Evolutionary conservation across 495 filamentous ascomycete genomes (phyloP).

Genomic region (Neurospora sublineolata): DNA sequence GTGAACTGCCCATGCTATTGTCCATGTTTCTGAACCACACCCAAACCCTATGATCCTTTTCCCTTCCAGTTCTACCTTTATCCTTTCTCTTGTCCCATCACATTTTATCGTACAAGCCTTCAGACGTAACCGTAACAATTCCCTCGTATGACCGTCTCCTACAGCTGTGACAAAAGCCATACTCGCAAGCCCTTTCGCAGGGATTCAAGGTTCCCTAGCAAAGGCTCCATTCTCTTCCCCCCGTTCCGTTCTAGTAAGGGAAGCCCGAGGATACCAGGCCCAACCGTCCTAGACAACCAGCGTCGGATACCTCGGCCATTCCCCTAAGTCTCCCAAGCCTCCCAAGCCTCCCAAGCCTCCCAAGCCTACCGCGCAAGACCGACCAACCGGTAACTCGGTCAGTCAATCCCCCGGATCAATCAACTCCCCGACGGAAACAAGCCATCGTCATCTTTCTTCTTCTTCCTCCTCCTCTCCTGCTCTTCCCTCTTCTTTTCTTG

Average conservation of each 20-base stretch:
- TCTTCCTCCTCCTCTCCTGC: not conserved
- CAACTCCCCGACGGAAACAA: not conserved
- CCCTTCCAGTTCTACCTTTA: not conserved
- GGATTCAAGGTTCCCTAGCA: too few species aligned
- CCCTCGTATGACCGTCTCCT: not conserved
- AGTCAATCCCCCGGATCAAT: not conserved
- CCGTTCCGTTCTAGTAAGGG: not conserved
- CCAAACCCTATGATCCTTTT: not conserved
- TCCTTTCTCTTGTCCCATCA: not conserved
- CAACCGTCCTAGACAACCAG: not conserved
- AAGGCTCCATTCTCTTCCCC: not conserved
- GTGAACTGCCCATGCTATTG: not conserved
- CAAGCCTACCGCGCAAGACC: not conserved
- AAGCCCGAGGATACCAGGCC: not conserved
- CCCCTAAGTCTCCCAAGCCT: not conserved
- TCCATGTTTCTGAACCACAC: not conserved
- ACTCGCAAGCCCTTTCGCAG: too few species aligned
- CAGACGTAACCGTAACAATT: not conserved
- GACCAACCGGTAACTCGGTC: not conserved
- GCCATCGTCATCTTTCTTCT: not conserved
- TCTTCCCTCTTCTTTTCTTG: not conserved
- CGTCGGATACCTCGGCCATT: not conserved
- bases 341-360: not conserved
- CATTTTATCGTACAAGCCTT: not conserved
- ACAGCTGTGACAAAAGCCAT: too few species aligned